Evolutionary conservation across 805 yeast genomes (phyloP).

Genomic region (Monosporozyma unispora): DNA sequence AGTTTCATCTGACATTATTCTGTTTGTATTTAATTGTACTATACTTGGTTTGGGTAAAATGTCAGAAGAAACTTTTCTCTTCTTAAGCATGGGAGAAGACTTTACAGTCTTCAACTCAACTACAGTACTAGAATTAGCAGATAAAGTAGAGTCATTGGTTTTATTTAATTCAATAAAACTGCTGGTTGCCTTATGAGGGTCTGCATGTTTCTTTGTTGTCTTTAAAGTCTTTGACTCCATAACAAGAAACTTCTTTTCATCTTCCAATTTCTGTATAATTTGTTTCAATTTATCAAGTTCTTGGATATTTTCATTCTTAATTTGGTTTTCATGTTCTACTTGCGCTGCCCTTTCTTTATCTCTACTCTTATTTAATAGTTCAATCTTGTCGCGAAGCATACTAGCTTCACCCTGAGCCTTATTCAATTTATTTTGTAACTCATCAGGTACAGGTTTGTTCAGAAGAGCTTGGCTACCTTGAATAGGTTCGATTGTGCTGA

Average conservation of each 20-base stretch:
- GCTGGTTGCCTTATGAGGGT: slow-evolving; percentile 4
- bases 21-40: slow-evolving; percentile 13
- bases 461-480: neutral
- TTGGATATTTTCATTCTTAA: slow-evolving; percentile 15
- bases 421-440: slow-evolving; percentile 25
- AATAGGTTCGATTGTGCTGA: too few relatives aligned
- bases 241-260: slow-evolving; percentile 46
- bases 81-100: slow-evolving; percentile 5
- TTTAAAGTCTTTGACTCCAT: slow-evolving; percentile 36
- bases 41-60: slow-evolving; percentile 2
- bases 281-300: slow-evolving; percentile 36
- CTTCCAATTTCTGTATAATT: slow-evolving; percentile 38
- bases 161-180: neutral
- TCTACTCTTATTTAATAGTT: slow-evolving; percentile 36
- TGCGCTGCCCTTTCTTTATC: slow-evolving; percentile 32
- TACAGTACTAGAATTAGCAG: neutral
- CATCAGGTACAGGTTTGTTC: neutral
- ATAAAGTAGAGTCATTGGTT: slow-evolving; percentile 1
- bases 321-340: slow-evolving; percentile 19
- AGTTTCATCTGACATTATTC: slow-evolving; percentile 19
- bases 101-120: neutral
- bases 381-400: slow-evolving; percentile 58
- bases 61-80: slow-evolving; percentile 8
- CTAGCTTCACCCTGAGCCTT: slow-evolving; percentile 74
- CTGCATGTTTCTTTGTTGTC: slow-evolving; percentile 1